These are phyloP conservation scores for Picochlorum sp. DNA, from an alignment of 139 green algal genomes.

Conservation along the genomic window DNA sequence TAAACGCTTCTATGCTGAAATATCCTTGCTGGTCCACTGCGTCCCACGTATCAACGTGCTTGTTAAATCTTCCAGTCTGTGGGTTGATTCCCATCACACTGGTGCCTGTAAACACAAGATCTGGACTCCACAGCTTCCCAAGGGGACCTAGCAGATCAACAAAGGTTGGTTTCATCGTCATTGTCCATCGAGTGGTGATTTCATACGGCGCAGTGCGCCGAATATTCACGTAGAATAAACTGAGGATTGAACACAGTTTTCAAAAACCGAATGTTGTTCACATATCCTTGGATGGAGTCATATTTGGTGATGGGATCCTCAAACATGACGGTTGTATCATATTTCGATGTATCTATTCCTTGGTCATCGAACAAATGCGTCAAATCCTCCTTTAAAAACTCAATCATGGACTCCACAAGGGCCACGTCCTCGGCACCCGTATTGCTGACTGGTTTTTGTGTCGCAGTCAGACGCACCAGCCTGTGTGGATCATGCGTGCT, in stretches of 20 bases:
- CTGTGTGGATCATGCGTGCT: too few relatives aligned
- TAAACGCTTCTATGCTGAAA: conserved; percentile 17
- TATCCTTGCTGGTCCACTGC: conserved; percentile 18
- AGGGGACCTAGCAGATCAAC: not conserved
- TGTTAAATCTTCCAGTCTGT: conserved; percentile 31
- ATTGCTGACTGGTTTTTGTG: not conserved
- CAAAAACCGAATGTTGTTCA: conserved; percentile 76
- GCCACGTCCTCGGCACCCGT: not conserved
- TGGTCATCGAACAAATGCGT: conserved; percentile 66
- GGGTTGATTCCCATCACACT: conserved; percentile 60
- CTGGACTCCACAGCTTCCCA: not conserved
- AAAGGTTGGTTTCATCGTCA: conserved; percentile 28
- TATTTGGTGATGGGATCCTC: conserved; percentile 41
- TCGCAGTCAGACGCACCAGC: not conserved
- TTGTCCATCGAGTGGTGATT: conserved; percentile 53
- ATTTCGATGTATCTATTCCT: conserved; percentile 50
- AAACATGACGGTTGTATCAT: conserved; percentile 30
- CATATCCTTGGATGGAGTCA: conserved; percentile 44
- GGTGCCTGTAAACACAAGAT: conserved; percentile 16
- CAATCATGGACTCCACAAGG: not conserved
- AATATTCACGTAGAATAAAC: conserved; percentile 61
- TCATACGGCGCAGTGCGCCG: conserved; percentile 45
- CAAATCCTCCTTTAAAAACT: conserved; percentile 52
- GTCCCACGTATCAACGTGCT: conserved; percentile 32
- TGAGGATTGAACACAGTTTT: conserved; percentile 53